Percentiles rank a stretch among this genome's conserved stretches.
Conservation (phyloP, 2,329 filamentous ascomycete species). For the Penicillium concentricum region DNA sequence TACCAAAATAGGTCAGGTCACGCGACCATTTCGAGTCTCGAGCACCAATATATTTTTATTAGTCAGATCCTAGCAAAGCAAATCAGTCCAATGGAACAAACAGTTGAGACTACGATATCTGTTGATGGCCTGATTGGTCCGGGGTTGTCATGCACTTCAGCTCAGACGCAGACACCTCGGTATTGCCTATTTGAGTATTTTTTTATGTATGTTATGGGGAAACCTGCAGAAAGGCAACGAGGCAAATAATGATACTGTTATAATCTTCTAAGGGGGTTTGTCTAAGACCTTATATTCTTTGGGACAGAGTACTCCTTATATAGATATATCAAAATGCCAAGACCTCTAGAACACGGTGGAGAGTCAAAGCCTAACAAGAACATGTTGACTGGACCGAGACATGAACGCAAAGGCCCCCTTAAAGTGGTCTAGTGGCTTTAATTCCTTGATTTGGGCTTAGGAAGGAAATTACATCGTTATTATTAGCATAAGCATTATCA, state of each 20-base stretch:
- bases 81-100: not conserved
- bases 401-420: not conserved
- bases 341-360: constrained; percentile 8
- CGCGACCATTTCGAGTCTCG: not conserved
- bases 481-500: not conserved
- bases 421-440: not conserved
- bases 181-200: not conserved
- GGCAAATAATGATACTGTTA: not conserved
- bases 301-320: not conserved
- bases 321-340: constrained; percentile 2
- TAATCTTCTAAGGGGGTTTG: not conserved
- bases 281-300: not conserved
- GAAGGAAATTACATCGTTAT: not conserved
- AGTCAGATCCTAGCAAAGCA: not conserved
- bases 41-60: not conserved
- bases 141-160: not conserved
- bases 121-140: not conserved
- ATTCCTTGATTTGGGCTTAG: constrained; percentile 2
- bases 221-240: not conserved
- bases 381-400: constrained; percentile 3
- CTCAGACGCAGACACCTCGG: not conserved
- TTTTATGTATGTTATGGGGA: not conserved
- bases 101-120: not conserved
- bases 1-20: not conserved
- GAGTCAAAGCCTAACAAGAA: no score